phyloP scores from a whole-genome alignment of 176 grass and related monocot genomes.

The Ampelocalamus luodianensis region DNA sequence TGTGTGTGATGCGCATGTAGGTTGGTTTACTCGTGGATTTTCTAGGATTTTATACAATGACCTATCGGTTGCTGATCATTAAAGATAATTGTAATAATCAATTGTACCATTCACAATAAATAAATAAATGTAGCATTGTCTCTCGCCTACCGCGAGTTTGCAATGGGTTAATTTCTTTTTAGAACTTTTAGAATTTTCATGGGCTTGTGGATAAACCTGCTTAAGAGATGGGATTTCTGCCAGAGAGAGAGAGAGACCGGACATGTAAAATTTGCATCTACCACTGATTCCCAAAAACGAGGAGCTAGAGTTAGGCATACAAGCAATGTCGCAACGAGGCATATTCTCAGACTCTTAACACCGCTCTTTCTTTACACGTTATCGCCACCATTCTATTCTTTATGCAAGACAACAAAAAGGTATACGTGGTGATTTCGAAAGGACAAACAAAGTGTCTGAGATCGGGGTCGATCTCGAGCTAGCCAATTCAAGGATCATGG shows the following conservation, averaged over 20 bases:
- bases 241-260: no score
- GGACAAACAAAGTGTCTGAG: background rate
- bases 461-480: background rate
- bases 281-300: background rate
- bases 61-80: no score
- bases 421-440: background rate
- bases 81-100: no score
- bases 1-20: background rate
- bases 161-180: background rate
- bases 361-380: background rate
- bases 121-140: background rate
- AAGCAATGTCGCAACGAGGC: background rate
- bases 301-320: background rate
- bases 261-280: background rate
- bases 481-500: background rate
- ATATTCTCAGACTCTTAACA: background rate
- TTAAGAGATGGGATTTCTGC: background rate
- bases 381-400: constrained; percentile 6
- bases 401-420: background rate
- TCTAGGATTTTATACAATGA: no score
- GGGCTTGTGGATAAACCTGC: background rate
- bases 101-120: no score
- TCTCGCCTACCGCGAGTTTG: background rate
- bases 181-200: background rate
- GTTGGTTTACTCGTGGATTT: no score